Conservation (phyloP, 257 asterid genomes). For the Coffea canephora region DNA sequence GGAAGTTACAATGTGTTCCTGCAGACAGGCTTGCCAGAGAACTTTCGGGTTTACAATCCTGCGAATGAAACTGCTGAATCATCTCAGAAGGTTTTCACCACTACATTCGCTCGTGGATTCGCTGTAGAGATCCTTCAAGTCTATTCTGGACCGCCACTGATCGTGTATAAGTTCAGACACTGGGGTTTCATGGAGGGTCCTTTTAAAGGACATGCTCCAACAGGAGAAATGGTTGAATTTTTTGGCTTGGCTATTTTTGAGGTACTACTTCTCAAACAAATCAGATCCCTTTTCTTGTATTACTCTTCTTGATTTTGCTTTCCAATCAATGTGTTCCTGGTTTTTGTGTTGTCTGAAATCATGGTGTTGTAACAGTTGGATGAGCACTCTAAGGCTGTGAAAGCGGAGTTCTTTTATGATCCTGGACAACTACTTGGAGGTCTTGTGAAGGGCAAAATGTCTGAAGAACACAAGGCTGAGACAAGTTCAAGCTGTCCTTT, state of each 20-base stretch:
- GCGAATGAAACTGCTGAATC: conserved; percentile 52
- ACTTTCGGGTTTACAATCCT: conserved; percentile 50
- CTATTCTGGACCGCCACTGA: conserved; percentile 69
- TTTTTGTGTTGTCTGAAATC: background rate
- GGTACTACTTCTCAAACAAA: conserved; percentile 27
- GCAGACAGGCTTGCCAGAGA: conserved; percentile 64
- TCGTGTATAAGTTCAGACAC: conserved; percentile 67
- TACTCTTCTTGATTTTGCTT: background rate
- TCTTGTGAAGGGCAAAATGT: conserved; percentile 42
- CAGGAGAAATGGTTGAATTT: conserved; percentile 58
- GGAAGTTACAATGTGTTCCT: conserved; percentile 78
- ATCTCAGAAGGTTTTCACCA: conserved; percentile 51
- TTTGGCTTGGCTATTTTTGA: conserved; percentile 44
- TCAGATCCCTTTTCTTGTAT: too few relatives aligned
- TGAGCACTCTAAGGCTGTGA: conserved; percentile 51
- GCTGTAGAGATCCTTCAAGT: conserved; percentile 64
- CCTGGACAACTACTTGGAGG: conserved; percentile 58
- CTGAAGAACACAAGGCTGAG: conserved; percentile 13
- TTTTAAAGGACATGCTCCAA: conserved; percentile 53
- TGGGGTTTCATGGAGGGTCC: conserved; percentile 80
- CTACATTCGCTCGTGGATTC: conserved; percentile 62
- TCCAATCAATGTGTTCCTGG: background rate
- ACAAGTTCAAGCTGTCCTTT: conserved; percentile 45
- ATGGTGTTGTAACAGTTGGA: conserved; percentile 35
- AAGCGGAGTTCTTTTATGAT: conserved; percentile 51